These are phyloP conservation scores for Paracamarosporium sp. DNA, from an alignment of 2,329 filamentous ascomycete genomes.

Conservation along the genomic window DNA sequence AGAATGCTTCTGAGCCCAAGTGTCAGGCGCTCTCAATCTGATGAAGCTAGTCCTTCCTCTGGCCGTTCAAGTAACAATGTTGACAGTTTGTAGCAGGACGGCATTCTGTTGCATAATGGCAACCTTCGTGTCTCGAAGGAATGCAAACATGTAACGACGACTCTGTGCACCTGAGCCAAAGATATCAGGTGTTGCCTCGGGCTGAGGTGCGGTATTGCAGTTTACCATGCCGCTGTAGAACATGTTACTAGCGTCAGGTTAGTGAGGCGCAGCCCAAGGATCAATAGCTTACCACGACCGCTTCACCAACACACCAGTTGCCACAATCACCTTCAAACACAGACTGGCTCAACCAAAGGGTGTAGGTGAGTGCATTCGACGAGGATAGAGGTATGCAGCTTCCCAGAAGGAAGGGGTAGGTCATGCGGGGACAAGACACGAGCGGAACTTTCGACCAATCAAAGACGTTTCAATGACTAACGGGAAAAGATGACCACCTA, in stretches of 20 bases:
- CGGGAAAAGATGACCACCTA: slow-evolving; percentile 3
- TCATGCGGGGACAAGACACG: slow-evolving; percentile 8
- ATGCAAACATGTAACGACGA: background rate
- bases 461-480: slow-evolving; percentile 13
- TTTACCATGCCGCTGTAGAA: background rate
- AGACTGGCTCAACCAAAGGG: background rate
- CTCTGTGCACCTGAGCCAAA: background rate
- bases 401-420: background rate
- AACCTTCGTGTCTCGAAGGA: no score
- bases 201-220: background rate
- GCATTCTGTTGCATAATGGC: background rate
- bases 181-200: background rate
- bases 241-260: background rate
- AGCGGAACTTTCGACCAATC: slow-evolving; percentile 9
- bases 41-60: background rate
- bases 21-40: background rate
- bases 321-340: background rate
- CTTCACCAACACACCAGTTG: background rate
- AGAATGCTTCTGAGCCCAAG: background rate
- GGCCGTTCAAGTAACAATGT: background rate
- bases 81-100: background rate
- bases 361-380: background rate
- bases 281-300: background rate
- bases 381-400: background rate
- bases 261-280: background rate